These are phyloP conservation scores for Botrytis fabae DNA, from an alignment of 2,329 filamentous ascomycete species.

Conservation along the genomic window DNA sequence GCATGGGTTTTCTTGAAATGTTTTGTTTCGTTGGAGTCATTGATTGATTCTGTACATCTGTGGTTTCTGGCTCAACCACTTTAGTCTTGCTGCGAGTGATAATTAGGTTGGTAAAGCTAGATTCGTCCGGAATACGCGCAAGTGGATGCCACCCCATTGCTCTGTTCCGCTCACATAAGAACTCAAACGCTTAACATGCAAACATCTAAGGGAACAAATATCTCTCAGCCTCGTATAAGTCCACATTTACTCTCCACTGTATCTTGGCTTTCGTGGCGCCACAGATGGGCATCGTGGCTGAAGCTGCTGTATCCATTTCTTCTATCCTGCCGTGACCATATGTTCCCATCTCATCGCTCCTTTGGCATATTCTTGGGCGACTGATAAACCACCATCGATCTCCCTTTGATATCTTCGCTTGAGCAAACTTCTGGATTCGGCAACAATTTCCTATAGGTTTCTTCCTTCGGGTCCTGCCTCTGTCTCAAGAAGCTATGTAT, in stretches of 20 bases:
- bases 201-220: background rate
- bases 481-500: slow-evolving; percentile 77
- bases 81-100: background rate
- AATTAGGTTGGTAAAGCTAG: background rate
- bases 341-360: background rate
- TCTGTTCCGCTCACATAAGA: background rate
- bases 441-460: slow-evolving; percentile 48
- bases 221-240: background rate
- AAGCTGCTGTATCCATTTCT: background rate
- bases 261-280: background rate
- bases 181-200: background rate
- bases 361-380: slow-evolving; percentile 16
- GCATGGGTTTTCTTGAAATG: background rate
- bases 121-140: background rate
- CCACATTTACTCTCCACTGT: slow-evolving; percentile 6
- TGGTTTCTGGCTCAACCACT: background rate
- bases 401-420: slow-evolving; percentile 43
- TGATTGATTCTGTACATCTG: background rate
- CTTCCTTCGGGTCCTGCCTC: slow-evolving; percentile 48
- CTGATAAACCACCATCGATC: slow-evolving; percentile 28
- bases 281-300: slow-evolving; percentile 4
- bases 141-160: background rate
- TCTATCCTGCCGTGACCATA: background rate
- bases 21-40: background rate
- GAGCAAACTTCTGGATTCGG: slow-evolving; percentile 49